phyloP scores from a whole-genome alignment of 2,329 filamentous ascomycete genomes.

The Coniochaeta sp. region DNA sequence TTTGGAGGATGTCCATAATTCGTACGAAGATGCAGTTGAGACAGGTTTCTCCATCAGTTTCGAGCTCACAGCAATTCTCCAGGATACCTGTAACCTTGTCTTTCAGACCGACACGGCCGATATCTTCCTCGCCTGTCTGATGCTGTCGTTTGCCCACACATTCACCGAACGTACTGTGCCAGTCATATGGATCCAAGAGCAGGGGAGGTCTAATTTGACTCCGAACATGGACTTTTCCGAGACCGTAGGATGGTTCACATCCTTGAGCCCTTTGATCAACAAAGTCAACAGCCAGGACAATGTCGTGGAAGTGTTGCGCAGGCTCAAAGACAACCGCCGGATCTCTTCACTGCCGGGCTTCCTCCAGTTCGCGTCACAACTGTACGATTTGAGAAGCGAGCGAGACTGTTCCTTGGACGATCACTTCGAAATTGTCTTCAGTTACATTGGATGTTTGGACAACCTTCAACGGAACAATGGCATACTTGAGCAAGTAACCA shows the following conservation, averaged over 20 bases:
- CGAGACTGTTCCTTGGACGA: conserved; percentile 27
- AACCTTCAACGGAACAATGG: conserved; percentile 39
- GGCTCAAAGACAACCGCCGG: conserved; percentile 44
- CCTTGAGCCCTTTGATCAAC: conserved; percentile 42
- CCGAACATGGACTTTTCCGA: conserved; percentile 42
- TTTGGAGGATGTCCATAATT: conserved; percentile 32
- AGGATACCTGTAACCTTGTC: conserved; percentile 32
- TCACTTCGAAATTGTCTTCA: conserved; percentile 53
- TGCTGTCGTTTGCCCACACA: conserved; percentile 46
- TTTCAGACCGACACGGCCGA: conserved; percentile 45
- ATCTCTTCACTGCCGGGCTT: conserved; percentile 34
- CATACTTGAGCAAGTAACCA: conserved; percentile 38
- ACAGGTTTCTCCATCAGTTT: conserved; percentile 33
- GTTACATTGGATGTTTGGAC: conserved; percentile 41
- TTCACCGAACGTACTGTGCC: conserved; percentile 45
- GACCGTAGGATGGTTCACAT: conserved; percentile 55
- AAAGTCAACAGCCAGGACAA: conserved; percentile 36
- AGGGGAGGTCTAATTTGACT: conserved; percentile 36
- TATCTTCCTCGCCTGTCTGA: conserved; percentile 43
- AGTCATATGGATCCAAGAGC: conserved; percentile 46
- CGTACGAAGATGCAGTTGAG: conserved; percentile 33
- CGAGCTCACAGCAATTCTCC: conserved; percentile 33
- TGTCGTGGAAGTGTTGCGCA: conserved; percentile 40
- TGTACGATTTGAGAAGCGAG: not conserved
- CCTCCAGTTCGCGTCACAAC: conserved; percentile 39